Evolutionary conservation across 208 protist species (phyloP), one percentile per base, ranked within the genome.

Genomic region (Novymonas esmeraldas): DNA sequence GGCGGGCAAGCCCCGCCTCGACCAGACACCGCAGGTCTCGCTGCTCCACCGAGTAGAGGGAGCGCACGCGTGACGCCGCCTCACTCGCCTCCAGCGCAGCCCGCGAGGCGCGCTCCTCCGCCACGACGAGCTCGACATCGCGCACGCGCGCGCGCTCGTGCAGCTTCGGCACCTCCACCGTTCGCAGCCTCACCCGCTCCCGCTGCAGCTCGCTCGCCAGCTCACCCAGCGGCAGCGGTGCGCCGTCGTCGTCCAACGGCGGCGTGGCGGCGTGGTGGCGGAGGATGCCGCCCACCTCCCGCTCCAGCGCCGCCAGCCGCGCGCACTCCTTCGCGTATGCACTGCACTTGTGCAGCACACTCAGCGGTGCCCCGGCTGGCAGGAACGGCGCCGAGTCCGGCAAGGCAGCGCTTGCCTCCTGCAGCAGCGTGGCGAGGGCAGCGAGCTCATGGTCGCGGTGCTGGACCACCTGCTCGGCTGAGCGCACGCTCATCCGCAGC

Each of bases 261-360:
- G 6, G 4, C 24, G 13, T 24, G 6, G 20, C 9, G 6, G 10
- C 45, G 45, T 6, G n/a, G 22, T 50, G 10, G n/a, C 10, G 16
- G 6, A 63, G 48, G 33, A 71, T 31, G 36, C 64, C 22, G 24
- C 36, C 28, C 54, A 71, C 31, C 28, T 56, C 55, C 10, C 38
- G 4, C 28, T 71, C 64, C 16, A 57, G 42, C 29, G 36, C 2
- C 6, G 44, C 16, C 10, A 71, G 55, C 48, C 64, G 41, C 41
- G 33, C 54, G 22, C 55, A 71, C 45, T 71, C 64, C n/a, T 56
- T 41, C 22, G 46, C 33, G 46, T 71, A 71, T 2, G 64, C 51
- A 1, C n/a, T 34, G 36, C 64, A 63, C 18, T 39, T 62, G 16
- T 49, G 45, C 22, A 64, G 9, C 13, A 63, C 6, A 1, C 48